phyloP scores from a whole-genome alignment of 805 yeast species.

The Kluyveromyces siamensis region DNA sequence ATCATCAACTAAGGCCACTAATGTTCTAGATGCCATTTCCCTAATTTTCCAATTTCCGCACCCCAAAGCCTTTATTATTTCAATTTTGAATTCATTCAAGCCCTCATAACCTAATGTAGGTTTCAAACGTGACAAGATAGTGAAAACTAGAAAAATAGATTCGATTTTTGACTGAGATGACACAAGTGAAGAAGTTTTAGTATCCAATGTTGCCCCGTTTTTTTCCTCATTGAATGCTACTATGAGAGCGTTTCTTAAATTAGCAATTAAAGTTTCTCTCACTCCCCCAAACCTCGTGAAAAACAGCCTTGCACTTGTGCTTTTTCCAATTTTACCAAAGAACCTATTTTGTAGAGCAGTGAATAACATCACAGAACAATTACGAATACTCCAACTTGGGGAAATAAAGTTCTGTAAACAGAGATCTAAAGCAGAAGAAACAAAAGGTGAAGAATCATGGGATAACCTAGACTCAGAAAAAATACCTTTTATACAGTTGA shows the following conservation, averaged over 20 bases:
- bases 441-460: conserved; percentile 38
- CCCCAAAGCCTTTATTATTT: conserved; percentile 40
- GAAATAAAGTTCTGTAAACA: conserved; percentile 58
- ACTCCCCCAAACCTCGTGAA: conserved; percentile 57
- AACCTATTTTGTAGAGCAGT: conserved; percentile 73
- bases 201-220: background rate
- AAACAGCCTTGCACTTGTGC: conserved; percentile 53
- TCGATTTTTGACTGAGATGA: conserved; percentile 37
- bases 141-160: conserved; percentile 64
- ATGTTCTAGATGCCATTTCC: conserved; percentile 72
- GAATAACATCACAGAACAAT: conserved; percentile 89
- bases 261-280: conserved; percentile 37
- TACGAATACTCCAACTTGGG: conserved; percentile 75
- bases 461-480: conserved; percentile 66
- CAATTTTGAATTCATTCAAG: conserved; percentile 41
- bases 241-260: conserved; percentile 29
- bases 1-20: conserved; percentile 41
- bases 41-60: conserved; percentile 72
- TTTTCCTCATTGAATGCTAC: conserved; percentile 5
- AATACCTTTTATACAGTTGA: conserved; percentile 71
- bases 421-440: conserved; percentile 50
- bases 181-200: background rate
- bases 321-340: conserved; percentile 50
- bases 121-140: conserved; percentile 61
- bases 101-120: conserved; percentile 48